phyloP scores from a whole-genome alignment of 2,329 filamentous ascomycete species.

The Colletotrichum scovillei region DNA sequence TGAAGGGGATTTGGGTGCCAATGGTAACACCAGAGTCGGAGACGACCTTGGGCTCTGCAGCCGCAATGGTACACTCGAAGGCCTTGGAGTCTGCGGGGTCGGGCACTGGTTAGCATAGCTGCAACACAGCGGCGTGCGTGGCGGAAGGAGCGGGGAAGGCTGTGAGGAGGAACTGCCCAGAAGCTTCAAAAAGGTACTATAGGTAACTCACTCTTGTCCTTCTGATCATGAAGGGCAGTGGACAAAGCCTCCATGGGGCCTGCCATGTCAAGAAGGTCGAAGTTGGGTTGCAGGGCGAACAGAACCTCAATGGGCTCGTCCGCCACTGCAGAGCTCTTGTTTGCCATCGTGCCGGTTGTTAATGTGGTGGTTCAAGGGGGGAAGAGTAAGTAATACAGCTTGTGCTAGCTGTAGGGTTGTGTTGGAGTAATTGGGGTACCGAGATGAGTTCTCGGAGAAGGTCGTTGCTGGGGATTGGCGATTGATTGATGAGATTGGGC shows the following conservation, averaged over 20 bases:
- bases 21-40: conserved; percentile 75
- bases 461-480: conserved; percentile 17
- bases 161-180: conserved; percentile 1
- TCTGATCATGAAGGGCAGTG: conserved; percentile 62
- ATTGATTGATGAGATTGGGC: conserved; percentile 34
- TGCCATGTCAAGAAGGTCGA: conserved; percentile 69
- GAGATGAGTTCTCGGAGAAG: background rate
- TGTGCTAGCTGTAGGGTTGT: background rate
- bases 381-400: conserved; percentile 17
- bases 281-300: conserved; percentile 70
- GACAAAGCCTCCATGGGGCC: conserved; percentile 65
- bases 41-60: conserved; percentile 64
- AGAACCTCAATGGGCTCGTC: conserved; percentile 71
- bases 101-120: conserved; percentile 23
- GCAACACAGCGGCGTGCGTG: background rate
- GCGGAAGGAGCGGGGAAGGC: background rate
- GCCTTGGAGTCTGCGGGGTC: conserved; percentile 60
- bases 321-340: conserved; percentile 68
- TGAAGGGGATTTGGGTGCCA: conserved; percentile 80
- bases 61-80: conserved; percentile 68
- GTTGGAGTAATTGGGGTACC: conserved; percentile 23
- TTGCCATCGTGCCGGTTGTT: conserved; percentile 62
- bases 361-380: conserved; percentile 15
- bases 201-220: conserved; percentile 61
- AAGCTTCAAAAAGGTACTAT: background rate